Base-by-base conservation (phyloP, 495 filamentous ascomycete genomes). In the Daldinia decipiens region DNA sequence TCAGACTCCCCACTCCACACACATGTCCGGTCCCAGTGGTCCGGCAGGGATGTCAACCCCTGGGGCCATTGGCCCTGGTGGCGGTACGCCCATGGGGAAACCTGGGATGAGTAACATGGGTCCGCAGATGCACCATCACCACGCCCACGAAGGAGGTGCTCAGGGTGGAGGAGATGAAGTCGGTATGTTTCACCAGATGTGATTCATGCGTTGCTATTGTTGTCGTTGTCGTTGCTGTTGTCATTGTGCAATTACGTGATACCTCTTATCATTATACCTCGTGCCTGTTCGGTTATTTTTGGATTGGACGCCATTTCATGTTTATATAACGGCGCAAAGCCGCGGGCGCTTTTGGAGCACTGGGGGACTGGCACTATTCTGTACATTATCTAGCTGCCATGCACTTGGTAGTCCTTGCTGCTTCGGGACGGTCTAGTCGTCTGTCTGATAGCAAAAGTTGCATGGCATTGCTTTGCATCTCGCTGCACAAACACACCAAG, bases 151-250 rank as follows among this genome's bases (percentile, higher is more conserved):
- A 75, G 90, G 88, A 71, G 87, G 80, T 73, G 82, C 86, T 72
- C 86, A 87, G 76, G 87, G 89, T 75, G 87, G 88, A 73, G 86
- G 87, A 77, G 93, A 95, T 73, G 93, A 96, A 86, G 93, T 95
- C 85, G 92, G 94, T 93, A 97, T 97, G 94, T 95, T 92, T 84
- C 87, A 92, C 85, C 89, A 92, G 79, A 87, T 91, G 85, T 92
- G 82, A 86, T 84, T 74, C 72, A 76, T 73, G 77, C 79, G 74
- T 75, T 74, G 72, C 39, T 67, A 54, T 74, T 74, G 47, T 58
- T 63, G 70, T 24, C 21, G 21, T 52, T 69, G 69, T 66, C 54
- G 71, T 68, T 70, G 45, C 57, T 34, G 45, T 70, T 67, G 74
- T 74, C 79, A 62, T 70, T 78, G 75, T 68, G 70, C 74, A 74